Conservation (phyloP, 805 yeast genomes). For the Komagataella kurtzmanii region DNA sequence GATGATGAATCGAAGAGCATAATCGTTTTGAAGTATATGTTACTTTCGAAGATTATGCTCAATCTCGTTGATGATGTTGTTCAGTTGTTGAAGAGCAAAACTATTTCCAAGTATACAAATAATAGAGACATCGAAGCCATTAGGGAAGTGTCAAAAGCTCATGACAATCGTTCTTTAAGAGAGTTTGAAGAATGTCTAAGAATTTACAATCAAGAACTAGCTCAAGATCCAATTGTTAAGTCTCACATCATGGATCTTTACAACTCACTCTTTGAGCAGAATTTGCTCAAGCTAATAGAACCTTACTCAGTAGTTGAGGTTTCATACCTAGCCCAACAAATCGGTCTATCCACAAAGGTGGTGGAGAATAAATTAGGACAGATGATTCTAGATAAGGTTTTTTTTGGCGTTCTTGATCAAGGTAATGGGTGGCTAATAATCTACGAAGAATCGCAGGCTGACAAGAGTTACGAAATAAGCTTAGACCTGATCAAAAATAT, state of each 20-base stretch:
- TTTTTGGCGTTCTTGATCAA: slow-evolving; percentile 93
- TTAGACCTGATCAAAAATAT: slow-evolving; percentile 78
- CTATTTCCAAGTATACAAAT: slow-evolving; percentile 24
- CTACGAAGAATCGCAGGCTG: slow-evolving; percentile 79
- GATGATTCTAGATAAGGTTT: slow-evolving; percentile 93
- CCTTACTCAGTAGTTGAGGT: slow-evolving; percentile 95
- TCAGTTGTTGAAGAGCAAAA: slow-evolving; percentile 61
- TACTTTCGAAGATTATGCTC: slow-evolving; percentile 86
- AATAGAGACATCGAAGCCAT: slow-evolving; percentile 89
- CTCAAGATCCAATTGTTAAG: slow-evolving; percentile 78
- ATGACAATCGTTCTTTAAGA: slow-evolving; percentile 75
- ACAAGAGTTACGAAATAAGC: slow-evolving; percentile 79
- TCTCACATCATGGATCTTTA: slow-evolving; percentile 87
- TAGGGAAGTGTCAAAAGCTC: slow-evolving; percentile 86
- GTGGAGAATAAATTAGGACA: slow-evolving; percentile 92
- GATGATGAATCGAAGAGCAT: slow-evolving; percentile 41
- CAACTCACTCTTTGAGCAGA: slow-evolving; percentile 87
- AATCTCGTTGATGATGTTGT: slow-evolving; percentile 79
- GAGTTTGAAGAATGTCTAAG: slow-evolving; percentile 81
- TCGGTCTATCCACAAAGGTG: slow-evolving; percentile 77
- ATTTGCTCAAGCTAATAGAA: slow-evolving; percentile 86
- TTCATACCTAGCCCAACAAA: slow-evolving; percentile 71
- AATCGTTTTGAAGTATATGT: slow-evolving; percentile 80
- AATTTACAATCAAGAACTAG: slow-evolving; percentile 59
- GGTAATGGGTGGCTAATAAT: slow-evolving; percentile 96